Evolutionary conservation across 805 yeast species (phyloP).

Genomic region (Candida nanaspora): DNA sequence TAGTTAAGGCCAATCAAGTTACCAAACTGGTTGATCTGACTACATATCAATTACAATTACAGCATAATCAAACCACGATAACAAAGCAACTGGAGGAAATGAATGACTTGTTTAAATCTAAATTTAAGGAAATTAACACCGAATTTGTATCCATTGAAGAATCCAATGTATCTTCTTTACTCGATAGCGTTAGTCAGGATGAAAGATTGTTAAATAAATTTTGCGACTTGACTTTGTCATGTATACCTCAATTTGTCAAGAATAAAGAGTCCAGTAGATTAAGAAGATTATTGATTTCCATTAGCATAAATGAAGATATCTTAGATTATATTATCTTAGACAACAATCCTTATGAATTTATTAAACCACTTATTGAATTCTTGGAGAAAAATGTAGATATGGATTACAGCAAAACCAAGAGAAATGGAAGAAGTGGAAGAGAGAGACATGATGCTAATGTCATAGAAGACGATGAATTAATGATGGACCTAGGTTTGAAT

Average conservation of each 20-base stretch:
- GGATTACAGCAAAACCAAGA: constrained; percentile 16
- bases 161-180: no score
- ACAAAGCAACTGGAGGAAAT: background rate
- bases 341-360: constrained; percentile 34
- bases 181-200: no score
- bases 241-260: constrained; percentile 29
- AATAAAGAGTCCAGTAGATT: constrained; percentile 36
- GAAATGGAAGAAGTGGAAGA: constrained; percentile 4
- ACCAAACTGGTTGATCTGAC: constrained; percentile 4
- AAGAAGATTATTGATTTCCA: constrained; percentile 44
- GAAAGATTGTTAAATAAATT: constrained; percentile 29
- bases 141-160: constrained; percentile 45
- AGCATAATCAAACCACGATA: no score
- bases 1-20: constrained; percentile 12
- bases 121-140: constrained; percentile 31
- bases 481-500: constrained; percentile 18
- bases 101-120: constrained; percentile 10
- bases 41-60: no score
- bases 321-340: constrained; percentile 38
- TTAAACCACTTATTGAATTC: constrained; percentile 40
- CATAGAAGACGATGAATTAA: constrained; percentile 10
- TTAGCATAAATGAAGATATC: constrained; percentile 35
- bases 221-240: constrained; percentile 27
- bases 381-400: constrained; percentile 35
- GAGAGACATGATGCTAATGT: background rate